These are phyloP conservation scores for Metschnikowia vanudenii DNA, from an alignment of 805 yeast genomes.

Conservation along the genomic window DNA sequence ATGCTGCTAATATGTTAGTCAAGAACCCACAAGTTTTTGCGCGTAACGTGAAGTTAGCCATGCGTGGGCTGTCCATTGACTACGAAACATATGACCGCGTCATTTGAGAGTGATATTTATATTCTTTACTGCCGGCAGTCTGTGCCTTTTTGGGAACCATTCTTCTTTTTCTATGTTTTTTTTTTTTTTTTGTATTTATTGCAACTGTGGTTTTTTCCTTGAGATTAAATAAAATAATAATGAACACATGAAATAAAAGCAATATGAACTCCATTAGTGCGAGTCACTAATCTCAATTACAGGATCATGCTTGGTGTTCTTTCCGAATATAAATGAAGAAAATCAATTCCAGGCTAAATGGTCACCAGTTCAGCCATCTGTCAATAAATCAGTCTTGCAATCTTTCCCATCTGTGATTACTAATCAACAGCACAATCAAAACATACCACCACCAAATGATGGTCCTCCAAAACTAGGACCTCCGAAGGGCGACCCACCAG, in stretches of 20 bases:
- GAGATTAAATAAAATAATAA: too few species aligned
- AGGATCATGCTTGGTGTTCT: too few species aligned
- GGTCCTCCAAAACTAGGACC: constrained; percentile 2
- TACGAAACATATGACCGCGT: constrained; percentile 65
- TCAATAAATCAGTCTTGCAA: neutral
- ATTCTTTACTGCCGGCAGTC: neutral
- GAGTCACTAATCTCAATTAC: too few species aligned
- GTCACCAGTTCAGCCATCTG: too few species aligned
- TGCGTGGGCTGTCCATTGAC: constrained; percentile 71
- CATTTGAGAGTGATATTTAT: constrained; percentile 14
- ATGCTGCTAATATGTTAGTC: constrained; percentile 64
- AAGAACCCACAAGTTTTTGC: constrained; percentile 46
- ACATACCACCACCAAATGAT: constrained; percentile 2
- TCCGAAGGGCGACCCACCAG: constrained; percentile 5
- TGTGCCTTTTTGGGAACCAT: neutral
- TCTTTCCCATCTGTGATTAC: neutral
- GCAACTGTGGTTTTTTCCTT: too few species aligned
- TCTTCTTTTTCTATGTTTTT: too few species aligned
- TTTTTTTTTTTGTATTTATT: too few species aligned
- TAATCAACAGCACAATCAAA: neutral
- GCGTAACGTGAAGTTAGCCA: constrained; percentile 54
- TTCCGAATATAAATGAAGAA: too few species aligned
- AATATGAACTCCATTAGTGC: neutral
- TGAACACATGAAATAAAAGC: too few species aligned
- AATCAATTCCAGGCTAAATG: too few species aligned